phyloP scores from a whole-genome alignment of 176 grass and related monocot genomes.

The Hyparrhenia diplandra region DNA sequence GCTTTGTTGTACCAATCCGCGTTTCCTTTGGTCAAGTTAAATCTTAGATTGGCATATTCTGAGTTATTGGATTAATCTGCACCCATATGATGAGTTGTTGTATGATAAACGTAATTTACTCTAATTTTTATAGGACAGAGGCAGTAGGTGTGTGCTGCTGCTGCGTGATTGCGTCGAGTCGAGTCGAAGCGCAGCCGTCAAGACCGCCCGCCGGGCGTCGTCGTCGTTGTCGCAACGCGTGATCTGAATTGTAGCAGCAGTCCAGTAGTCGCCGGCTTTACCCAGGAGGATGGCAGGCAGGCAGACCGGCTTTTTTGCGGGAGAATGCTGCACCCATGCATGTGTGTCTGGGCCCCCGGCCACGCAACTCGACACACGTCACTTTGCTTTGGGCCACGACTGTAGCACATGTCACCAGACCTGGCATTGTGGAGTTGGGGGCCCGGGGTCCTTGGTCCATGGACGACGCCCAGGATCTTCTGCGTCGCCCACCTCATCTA shows the following conservation, averaged over 20 bases:
- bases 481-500: neutral
- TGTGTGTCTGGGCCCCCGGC: slow-evolving; percentile 11
- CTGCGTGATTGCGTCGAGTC: neutral
- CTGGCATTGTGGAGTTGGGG: slow-evolving; percentile 32
- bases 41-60: too few relatives aligned
- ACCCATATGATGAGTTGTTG: too few relatives aligned
- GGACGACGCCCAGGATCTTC: slow-evolving; percentile 5
- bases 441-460: slow-evolving; percentile 13
- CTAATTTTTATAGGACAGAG: too few relatives aligned
- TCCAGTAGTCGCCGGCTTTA: slow-evolving; percentile 5
- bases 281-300: neutral
- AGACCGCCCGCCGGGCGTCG: slow-evolving; percentile 21
- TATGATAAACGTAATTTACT: too few relatives aligned
- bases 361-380: slow-evolving; percentile 25
- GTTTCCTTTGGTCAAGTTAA: too few relatives aligned
- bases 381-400: slow-evolving; percentile 28
- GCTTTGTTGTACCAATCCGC: too few relatives aligned
- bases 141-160: neutral
- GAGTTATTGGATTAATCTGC: too few relatives aligned
- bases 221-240: neutral
- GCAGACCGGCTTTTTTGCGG: neutral
- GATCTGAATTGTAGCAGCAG: too few relatives aligned
- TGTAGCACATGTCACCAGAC: slow-evolving; percentile 62
- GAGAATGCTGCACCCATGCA: neutral
- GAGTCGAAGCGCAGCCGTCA: too few relatives aligned